Evolutionary conservation across 345 rosid species (phyloP), one percentile per base, ranked within the genome.

Genomic region (Clausena lansium): DNA sequence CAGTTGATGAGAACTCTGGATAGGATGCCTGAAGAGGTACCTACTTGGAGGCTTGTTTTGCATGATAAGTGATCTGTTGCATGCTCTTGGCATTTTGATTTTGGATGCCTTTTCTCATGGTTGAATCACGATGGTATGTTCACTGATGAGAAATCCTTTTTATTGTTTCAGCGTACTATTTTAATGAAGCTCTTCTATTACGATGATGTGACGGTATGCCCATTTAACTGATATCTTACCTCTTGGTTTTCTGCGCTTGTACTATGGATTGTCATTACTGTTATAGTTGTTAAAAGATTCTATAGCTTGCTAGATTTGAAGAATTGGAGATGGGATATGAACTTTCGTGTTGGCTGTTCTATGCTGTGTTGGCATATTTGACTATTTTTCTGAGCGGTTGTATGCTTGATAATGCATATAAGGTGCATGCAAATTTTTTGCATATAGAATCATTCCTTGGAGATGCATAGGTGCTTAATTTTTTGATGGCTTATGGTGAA

Each of bases 1-100:
- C 98, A 91, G 84, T 58, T 97, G 87, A 96, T 96, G 99, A 93
- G 99, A 89, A 93, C 98, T 76, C 88, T 97, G 36, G 98, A 97
- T 76, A 91, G 74, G 79, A 94, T 97, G 98, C 98, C 98, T 33
- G 97, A 94, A 76, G 97, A 90, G 93, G 98, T 96, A 67, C 57
- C 38, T 32, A 68, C 6, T n/a, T 47, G 68, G 19, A 61, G 28
- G 45, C 69, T 28, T 28, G 60, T 52, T 70, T 19, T 41, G 2
- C 57, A 45, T 25, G 32, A 68, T 20, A 0, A 7, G 9, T 50
- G 25, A 70, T 50, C 19, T 50, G 35, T 50, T 50, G 60, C 38
- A 47, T 28, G n/a, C 20, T 39, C 60, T 25, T n/a, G 22, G 17
- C 9, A 41, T n/a, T 35, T 41, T 2, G 17, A 28, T 74, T 38